Evolutionary conservation across 2,329 filamentous ascomycete species (phyloP), one percentile per base, ranked within the genome.

Genomic region (Hymenoscyphus fraxineus): DNA sequence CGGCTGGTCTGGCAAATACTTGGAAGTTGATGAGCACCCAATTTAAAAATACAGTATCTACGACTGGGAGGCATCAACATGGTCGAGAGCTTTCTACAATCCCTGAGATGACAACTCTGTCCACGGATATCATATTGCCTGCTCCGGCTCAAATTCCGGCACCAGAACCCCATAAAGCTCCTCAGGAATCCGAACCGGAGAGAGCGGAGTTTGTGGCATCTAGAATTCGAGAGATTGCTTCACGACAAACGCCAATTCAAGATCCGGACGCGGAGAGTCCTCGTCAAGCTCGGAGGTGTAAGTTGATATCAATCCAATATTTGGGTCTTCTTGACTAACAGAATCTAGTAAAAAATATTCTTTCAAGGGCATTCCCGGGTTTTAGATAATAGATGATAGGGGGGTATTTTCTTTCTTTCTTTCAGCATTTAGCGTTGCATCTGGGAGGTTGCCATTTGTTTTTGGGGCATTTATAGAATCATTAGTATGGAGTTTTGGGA

Each of bases 361-460:
- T 74, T 5, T 62, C 63, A n/a, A 69, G 60, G 32, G 60, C 65
- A 44, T 75, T 74, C 59, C 72, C 72, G n/a, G 72, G 72, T 13
- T 73, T 71, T 65, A 68, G 58, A 64, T 66, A 61, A 61, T 31
- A 56, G 31, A 16, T 31, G 54, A 16, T 56, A 10, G 31, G 19
- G 40, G n/a, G 39, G n/a, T n/a, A n/a, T n/a, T n/a, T n/a, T n/a
- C n/a, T 38, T 56, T 39, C 15, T 47, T 62, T 57, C 64, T 57
- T 59, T 59, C 32, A 56, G 64, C 41, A 64, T 64, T 65, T 65
- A 68, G 67, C 68, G 63, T 64, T 59, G 65, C 66, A 66, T 67
- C 44, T 22, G 44, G 44, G 44, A n/a, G 44, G 7, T 19, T 41
- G 27, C 27, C 27, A 27, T 27, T 2, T 27, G 27, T 27, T 27